A percentile compares a stretch with the other conserved stretches of the same genome.
Evolutionary conservation across 23 red algal species (phyloP).

Genomic region (Cyanidiococcus yangmingshanensis): DNA sequence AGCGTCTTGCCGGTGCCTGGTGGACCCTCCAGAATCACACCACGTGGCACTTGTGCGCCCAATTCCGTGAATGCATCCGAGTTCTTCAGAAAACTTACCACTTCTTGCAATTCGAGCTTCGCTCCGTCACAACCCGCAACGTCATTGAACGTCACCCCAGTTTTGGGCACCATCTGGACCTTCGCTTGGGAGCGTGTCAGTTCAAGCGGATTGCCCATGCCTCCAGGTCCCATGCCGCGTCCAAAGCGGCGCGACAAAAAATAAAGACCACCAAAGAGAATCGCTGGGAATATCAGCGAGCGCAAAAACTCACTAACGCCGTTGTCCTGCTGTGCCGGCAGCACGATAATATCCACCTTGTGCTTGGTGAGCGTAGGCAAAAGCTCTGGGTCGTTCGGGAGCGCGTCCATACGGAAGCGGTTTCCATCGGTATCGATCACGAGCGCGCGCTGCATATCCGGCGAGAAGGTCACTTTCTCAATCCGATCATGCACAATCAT

Average conservation of each 20-base stretch:
- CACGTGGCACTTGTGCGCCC: constrained; percentile 82
- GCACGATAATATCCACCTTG: constrained; percentile 94
- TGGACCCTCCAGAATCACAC: constrained; percentile 96
- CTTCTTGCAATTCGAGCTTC: constrained; percentile 91
- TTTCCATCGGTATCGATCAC: constrained; percentile 92
- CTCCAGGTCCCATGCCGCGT: constrained; percentile 40
- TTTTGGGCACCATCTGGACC: constrained; percentile 87
- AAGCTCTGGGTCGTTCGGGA: constrained; percentile 87
- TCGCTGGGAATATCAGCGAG: constrained; percentile 75
- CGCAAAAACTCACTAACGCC: constrained; percentile 75
- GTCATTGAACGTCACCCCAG: constrained; percentile 89
- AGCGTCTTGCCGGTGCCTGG: constrained; percentile 98
- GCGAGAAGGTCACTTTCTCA: constrained; percentile 94
- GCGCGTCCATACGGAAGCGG: constrained; percentile 80
- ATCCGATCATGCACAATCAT: constrained; percentile 70
- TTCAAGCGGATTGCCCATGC: constrained; percentile 84
- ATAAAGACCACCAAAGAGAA: constrained; percentile 93
- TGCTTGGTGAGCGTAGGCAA: constrained; percentile 66
- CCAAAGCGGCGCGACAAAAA: constrained; percentile 72
- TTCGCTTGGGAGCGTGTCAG: constrained; percentile 70
- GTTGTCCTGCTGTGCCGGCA: constrained; percentile 72
- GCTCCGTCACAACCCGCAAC: constrained; percentile 88
- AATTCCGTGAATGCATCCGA: constrained; percentile 88
- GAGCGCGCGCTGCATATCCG: constrained; percentile 70
- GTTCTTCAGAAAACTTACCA: constrained; percentile 93